Conservation (phyloP, 345 rosid genomes). For the Brassica juncea region DNA sequence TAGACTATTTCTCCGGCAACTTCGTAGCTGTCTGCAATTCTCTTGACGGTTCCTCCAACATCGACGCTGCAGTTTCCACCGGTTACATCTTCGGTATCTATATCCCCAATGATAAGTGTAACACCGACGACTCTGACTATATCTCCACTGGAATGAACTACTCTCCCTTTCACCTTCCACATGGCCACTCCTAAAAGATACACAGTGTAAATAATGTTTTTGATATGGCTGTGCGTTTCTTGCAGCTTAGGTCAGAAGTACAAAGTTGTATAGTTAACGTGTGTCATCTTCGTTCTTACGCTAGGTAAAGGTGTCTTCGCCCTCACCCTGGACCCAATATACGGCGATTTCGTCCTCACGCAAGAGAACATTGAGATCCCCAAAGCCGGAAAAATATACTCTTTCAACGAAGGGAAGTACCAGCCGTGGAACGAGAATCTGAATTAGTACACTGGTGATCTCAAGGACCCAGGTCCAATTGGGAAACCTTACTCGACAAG, state of each 20-base stretch:
- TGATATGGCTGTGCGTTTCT: background rate
- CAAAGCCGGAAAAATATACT: constrained; percentile 69
- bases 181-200: background rate
- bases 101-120: constrained; percentile 90
- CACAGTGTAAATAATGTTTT: background rate
- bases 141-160: constrained; percentile 42
- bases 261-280: constrained; percentile 76
- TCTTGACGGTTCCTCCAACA: constrained; percentile 96
- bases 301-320: constrained; percentile 79
- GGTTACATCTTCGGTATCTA: constrained; percentile 94
- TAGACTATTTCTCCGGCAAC: constrained; percentile 65
- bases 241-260: constrained; percentile 61
- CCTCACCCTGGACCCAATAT: constrained; percentile 92
- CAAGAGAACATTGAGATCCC: constrained; percentile 84
- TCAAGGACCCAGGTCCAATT: constrained; percentile 84
- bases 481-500: constrained; percentile 87
- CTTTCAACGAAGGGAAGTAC: constrained; percentile 92
- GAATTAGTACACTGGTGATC: constrained; percentile 86
- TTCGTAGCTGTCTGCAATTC: constrained; percentile 85
- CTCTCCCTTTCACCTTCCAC: background rate
- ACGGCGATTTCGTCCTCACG: constrained; percentile 83
- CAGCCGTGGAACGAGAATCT: constrained; percentile 83
- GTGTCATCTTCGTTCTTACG: constrained; percentile 88
- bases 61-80: constrained; percentile 89
- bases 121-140: constrained; percentile 62